Conservation (phyloP, 1,284 basidiomycete genomes). For the Veloporphyrellus conicus region DNA sequence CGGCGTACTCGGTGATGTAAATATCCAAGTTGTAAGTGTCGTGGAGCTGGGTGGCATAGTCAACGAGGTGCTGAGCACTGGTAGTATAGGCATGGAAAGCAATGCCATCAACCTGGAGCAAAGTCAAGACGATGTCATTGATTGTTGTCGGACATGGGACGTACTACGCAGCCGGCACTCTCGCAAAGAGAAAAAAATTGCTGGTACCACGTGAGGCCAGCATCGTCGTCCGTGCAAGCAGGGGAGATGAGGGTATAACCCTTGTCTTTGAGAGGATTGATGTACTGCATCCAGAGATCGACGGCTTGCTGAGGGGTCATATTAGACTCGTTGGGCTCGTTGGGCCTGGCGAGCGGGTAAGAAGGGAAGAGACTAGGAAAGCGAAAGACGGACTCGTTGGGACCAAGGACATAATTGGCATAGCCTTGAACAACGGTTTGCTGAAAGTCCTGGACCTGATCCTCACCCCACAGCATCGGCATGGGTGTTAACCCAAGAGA, state of each 20-base stretch:
- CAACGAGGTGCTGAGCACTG: slow-evolving; percentile 43
- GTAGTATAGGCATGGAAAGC: slow-evolving; percentile 65
- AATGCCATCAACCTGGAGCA: slow-evolving; percentile 46
- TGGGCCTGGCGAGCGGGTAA: slow-evolving; percentile 42
- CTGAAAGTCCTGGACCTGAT: slow-evolving; percentile 29
- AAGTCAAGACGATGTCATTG: not conserved
- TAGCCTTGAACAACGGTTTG: slow-evolving; percentile 34
- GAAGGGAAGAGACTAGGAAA: not conserved
- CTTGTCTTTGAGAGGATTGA: slow-evolving; percentile 51
- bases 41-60: slow-evolving; percentile 51
- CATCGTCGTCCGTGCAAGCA: slow-evolving; percentile 59
- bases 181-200: slow-evolving; percentile 51
- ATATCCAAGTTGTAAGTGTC: slow-evolving; percentile 45
- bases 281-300: slow-evolving; percentile 57
- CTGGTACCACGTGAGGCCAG: slow-evolving; percentile 56
- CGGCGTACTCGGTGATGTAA: slow-evolving; percentile 69
- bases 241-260: slow-evolving; percentile 65
- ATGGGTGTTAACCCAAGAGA: not conserved
- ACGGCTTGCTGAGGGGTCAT: slow-evolving; percentile 50
- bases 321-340: slow-evolving; percentile 55
- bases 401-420: slow-evolving; percentile 42
- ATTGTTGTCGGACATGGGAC: slow-evolving; percentile 25
- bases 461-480: slow-evolving; percentile 52
- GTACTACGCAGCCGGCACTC: slow-evolving; percentile 44
- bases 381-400: slow-evolving; percentile 50